Evolutionary conservation across 371 early-diverging fungal species (phyloP).

Genomic region (Apophysomyces sp.): DNA sequence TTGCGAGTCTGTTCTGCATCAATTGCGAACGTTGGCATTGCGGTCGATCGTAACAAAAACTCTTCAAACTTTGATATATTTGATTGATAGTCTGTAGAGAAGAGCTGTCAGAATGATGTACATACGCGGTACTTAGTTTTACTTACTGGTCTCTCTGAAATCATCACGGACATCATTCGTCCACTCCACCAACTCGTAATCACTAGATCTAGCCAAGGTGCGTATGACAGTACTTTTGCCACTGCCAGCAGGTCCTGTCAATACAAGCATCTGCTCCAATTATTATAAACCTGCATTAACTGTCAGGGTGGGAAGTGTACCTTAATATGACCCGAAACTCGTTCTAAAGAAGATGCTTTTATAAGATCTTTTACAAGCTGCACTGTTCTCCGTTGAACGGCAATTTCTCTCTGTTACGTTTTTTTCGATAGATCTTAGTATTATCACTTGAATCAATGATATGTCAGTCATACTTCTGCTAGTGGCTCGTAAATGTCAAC

Average conservation of each 20-base stretch:
- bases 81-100: conserved; percentile 12
- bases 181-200: conserved; percentile 35
- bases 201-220: conserved; percentile 15
- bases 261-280: conserved; percentile 16
- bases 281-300: background rate
- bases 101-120: background rate
- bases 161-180: conserved; percentile 6
- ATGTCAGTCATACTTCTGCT: conserved; percentile 11
- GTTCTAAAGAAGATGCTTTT: conserved; percentile 4
- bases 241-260: conserved; percentile 37
- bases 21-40: background rate
- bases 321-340: background rate
- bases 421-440: background rate
- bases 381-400: conserved; percentile 18
- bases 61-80: conserved; percentile 15
- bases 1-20: background rate
- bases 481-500: conserved; percentile 28
- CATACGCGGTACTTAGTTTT: background rate
- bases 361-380: conserved; percentile 16
- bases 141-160: conserved; percentile 1
- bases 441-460: background rate
- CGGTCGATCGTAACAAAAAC: conserved; percentile 15
- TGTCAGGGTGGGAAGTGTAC: background rate
- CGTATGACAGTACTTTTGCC: conserved; percentile 41
- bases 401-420: conserved; percentile 10